phyloP scores from a whole-genome alignment of 2,329 filamentous ascomycete species.

The Pseudogymnoascus sp. region DNA sequence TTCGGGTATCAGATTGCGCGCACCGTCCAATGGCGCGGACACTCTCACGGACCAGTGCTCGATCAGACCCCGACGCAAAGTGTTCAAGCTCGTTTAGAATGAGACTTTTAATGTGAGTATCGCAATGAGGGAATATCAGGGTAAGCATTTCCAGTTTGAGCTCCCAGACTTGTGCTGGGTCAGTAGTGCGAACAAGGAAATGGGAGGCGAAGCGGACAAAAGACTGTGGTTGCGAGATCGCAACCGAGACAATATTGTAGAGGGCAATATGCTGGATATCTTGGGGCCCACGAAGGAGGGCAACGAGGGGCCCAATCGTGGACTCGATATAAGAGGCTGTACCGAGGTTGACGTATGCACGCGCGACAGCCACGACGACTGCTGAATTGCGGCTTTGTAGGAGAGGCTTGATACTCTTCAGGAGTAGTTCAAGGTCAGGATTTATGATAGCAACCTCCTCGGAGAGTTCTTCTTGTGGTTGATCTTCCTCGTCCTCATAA shows the following conservation, averaged over 20 bases:
- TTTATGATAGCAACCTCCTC: slow-evolving; percentile 57
- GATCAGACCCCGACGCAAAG: slow-evolving; percentile 71
- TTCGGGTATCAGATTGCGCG: slow-evolving; percentile 65
- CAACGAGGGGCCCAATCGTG: slow-evolving; percentile 76
- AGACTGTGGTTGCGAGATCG: slow-evolving; percentile 62
- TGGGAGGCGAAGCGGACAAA: slow-evolving; percentile 85
- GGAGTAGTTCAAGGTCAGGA: slow-evolving; percentile 71
- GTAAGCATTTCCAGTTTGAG: slow-evolving; percentile 89
- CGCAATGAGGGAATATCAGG: slow-evolving; percentile 78
- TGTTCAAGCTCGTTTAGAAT: slow-evolving; percentile 91
- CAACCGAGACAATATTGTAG: slow-evolving; percentile 93
- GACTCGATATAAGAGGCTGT: slow-evolving; percentile 66
- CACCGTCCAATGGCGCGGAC: slow-evolving; percentile 91
- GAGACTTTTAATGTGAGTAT: slow-evolving; percentile 67
- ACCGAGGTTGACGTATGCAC: slow-evolving; percentile 78
- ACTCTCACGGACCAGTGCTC: slow-evolving; percentile 74
- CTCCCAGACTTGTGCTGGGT: slow-evolving; percentile 75
- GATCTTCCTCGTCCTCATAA: slow-evolving; percentile 61
- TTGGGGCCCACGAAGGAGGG: slow-evolving; percentile 72
- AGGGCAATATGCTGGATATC: slow-evolving; percentile 87
- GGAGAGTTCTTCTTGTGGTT: slow-evolving; percentile 34
- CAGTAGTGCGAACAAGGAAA: slow-evolving; percentile 76
- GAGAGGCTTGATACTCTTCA: slow-evolving; percentile 73
- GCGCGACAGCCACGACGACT: slow-evolving; percentile 78
- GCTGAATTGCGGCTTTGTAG: slow-evolving; percentile 89